phyloP scores from a whole-genome alignment of 257 asterid species.

The Primulina tabacum region DNA sequence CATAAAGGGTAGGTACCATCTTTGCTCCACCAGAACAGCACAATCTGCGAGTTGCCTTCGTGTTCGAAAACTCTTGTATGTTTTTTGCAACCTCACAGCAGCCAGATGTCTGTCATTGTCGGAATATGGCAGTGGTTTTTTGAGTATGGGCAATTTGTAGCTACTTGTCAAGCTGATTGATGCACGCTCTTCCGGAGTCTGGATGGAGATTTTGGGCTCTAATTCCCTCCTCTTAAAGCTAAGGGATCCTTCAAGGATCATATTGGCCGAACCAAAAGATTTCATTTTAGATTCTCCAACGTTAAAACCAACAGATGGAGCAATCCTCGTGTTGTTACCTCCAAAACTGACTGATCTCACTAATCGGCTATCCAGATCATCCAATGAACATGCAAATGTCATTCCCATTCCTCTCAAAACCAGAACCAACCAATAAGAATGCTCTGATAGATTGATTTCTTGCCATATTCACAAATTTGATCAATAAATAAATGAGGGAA shows the following conservation, averaged over 20 bases:
- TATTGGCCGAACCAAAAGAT: slow-evolving; percentile 43
- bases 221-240: slow-evolving; percentile 45
- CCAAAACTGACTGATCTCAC: slow-evolving; percentile 42
- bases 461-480: background rate
- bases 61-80: slow-evolving; percentile 78
- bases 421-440: slow-evolving; percentile 9
- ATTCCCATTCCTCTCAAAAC: slow-evolving; percentile 60
- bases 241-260: slow-evolving; percentile 51
- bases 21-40: slow-evolving; percentile 82
- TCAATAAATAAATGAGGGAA: background rate
- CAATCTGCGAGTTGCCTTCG: slow-evolving; percentile 84
- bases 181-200: slow-evolving; percentile 13
- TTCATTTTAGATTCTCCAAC: slow-evolving; percentile 37
- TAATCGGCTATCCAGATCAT: slow-evolving; percentile 41
- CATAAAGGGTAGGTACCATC: slow-evolving; percentile 44
- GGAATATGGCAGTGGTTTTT: slow-evolving; percentile 13
- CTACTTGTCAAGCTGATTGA: slow-evolving; percentile 21
- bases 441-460: background rate
- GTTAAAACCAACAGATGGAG: slow-evolving; percentile 35
- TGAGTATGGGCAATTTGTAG: slow-evolving; percentile 12
- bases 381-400: slow-evolving; percentile 46
- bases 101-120: slow-evolving; percentile 45
- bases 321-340: slow-evolving; percentile 28
- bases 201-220: slow-evolving; percentile 40
- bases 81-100: slow-evolving; percentile 73